Percentiles rank a stretch among this genome's conserved stretches.
Evolutionary conservation across 495 filamentous ascomycete species (phyloP).

Genomic region (Aspergillus haitiensis): DNA sequence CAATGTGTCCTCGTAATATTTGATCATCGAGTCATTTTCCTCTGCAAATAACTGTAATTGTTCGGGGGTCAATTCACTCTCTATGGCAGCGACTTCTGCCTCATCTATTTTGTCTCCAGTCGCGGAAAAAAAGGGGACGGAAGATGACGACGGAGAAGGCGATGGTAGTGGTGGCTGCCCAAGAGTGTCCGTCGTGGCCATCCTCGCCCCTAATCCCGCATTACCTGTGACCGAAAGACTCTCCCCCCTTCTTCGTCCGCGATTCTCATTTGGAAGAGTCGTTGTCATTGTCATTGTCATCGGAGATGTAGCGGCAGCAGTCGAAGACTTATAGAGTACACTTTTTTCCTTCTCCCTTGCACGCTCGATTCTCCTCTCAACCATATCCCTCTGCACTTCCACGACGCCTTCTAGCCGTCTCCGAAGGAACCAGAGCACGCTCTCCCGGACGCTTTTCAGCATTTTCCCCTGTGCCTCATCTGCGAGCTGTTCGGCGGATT

Average conservation of each 20-base stretch:
- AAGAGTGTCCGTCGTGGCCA: background rate
- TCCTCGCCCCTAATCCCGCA: conserved; percentile 12
- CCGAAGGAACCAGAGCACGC: conserved; percentile 78
- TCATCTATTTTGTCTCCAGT: conserved; percentile 35
- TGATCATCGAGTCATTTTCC: conserved; percentile 90
- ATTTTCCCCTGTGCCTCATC: conserved; percentile 67
- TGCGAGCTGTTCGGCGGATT: conserved; percentile 60
- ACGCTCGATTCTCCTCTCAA: conserved; percentile 80
- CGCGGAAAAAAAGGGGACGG: conserved; percentile 11
- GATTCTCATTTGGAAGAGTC: conserved; percentile 7
- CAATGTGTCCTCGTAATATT: conserved; percentile 85
- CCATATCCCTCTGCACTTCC: conserved; percentile 80
- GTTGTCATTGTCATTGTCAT: too few relatives aligned
- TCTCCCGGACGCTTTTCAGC: conserved; percentile 65
- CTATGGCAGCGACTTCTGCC: conserved; percentile 49
- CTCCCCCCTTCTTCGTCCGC: background rate
- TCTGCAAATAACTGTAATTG: conserved; percentile 90
- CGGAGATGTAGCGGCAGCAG: background rate
- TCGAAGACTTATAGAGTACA: conserved; percentile 65
- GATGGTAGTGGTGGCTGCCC: too few relatives aligned
- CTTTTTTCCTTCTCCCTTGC: conserved; percentile 89
- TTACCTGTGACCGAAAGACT: conserved; percentile 5
- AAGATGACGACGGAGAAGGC: background rate
- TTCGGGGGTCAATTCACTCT: conserved; percentile 69
- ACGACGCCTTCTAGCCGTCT: conserved; percentile 71